Base-by-base conservation (phyloP, 768 basidiomycete genomes). In the Hebeloma cylindrosporum region DNA sequence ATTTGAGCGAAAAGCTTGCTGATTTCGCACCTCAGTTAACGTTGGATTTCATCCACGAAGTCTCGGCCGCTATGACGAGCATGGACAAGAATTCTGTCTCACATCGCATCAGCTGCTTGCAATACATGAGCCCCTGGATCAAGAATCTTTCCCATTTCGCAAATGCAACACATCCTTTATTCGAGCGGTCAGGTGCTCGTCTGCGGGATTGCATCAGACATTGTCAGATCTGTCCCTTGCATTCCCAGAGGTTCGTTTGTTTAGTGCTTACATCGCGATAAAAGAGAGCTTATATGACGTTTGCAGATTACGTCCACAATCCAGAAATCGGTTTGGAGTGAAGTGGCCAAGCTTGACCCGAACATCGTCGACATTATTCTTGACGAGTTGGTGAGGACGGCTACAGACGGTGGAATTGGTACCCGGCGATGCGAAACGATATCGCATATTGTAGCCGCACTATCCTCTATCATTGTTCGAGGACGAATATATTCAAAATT, bases 61-160 rank as follows among this genome's bases (percentile, higher is more conserved):
- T 93, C 21, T 79, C 79, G 23, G 76, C 75, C 0, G 78, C 82
- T 2, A 80, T 88, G 72, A 66, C 71, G n/a, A 68, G 71, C 34
- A 74, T 69, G 72, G 74, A 60, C 48, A 66, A 67, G 51, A 47
- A 59, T 4, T 59, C 56, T 2, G 51, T 60, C 57, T 73, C 66
- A 1, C 83, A 86, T 36, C 82, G 83, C 28, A 80, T 88, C 29
- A 78, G 75, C 48, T 91, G 84, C 56, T 61, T 94, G 16, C 81
- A 86, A 47, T 93, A 92, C 58, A 75, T 95, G 73, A 80, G 77
- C 29, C 92, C 93, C 3, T 96, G 93, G 93, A 78, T 95, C 30
- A 82, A 77, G 60, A 93, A 94, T 56, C 71, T 96, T 2, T 71
- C 78, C 2, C 63, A 71, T 10, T 93, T 88, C 51, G 76, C 78